Conservation (phyloP, 345 rosid genomes). For the Rhodomyrtus tomentosa region DNA sequence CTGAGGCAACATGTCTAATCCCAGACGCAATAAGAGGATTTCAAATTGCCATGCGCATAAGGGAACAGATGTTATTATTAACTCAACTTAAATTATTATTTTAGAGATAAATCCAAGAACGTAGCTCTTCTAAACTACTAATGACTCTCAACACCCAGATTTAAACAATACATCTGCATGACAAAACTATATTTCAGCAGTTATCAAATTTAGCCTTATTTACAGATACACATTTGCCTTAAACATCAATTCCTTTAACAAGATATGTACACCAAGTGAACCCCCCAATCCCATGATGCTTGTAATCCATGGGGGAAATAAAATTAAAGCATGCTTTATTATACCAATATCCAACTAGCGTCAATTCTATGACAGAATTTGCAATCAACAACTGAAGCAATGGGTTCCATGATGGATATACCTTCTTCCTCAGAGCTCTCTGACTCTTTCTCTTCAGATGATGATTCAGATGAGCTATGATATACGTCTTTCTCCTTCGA, state of each 20-base stretch:
- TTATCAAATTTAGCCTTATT: background rate
- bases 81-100: background rate
- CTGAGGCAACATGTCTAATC: background rate
- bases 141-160: background rate
- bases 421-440: slow-evolving; percentile 33
- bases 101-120: background rate
- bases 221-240: background rate
- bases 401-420: background rate
- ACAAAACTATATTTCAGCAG: background rate
- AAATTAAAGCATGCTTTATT: background rate
- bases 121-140: background rate
- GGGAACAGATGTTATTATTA: background rate
- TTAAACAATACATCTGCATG: background rate
- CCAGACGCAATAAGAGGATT: background rate
- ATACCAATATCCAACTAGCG: background rate
- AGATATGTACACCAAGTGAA: background rate
- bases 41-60: background rate
- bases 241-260: background rate
- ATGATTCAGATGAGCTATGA: slow-evolving; percentile 23
- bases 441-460: slow-evolving; percentile 37
- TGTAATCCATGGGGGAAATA: background rate
- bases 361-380: background rate
- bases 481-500: slow-evolving; percentile 22
- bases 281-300: background rate
- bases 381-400: background rate